phyloP scores from a whole-genome alignment of 192 early-diverging fungal genomes.

The Allomyces arbusculus region DNA sequence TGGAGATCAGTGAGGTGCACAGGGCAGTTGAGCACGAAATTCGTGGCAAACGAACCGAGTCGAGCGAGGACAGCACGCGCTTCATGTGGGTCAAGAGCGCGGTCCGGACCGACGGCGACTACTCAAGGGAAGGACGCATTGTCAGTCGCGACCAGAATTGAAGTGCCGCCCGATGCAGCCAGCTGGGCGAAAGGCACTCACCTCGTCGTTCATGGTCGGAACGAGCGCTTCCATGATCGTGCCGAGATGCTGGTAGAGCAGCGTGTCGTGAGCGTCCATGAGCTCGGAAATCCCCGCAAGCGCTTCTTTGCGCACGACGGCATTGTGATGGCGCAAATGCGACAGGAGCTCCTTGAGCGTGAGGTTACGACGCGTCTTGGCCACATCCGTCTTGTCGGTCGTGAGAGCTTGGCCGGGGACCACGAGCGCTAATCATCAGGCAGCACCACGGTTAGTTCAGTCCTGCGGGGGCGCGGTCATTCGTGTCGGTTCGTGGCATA shows the following conservation, averaged over 20 bases:
- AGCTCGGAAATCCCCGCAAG: constrained; percentile 22
- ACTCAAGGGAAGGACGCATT: too few species aligned
- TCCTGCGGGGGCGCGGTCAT: background rate
- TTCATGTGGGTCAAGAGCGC: too few species aligned
- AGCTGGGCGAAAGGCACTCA: background rate
- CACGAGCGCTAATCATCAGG: constrained; percentile 16
- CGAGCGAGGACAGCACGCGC: too few species aligned
- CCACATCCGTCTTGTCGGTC: constrained; percentile 46
- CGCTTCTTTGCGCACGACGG: constrained; percentile 25
- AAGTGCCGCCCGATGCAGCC: background rate
- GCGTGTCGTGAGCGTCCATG: constrained; percentile 12
- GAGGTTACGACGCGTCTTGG: constrained; percentile 56
- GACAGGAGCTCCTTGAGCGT: constrained; percentile 51
- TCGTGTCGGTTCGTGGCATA: background rate
- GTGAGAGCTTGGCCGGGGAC: constrained; percentile 59
- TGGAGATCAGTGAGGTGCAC: too few species aligned
- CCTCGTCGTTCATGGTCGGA: constrained; percentile 22
- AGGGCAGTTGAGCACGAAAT: too few species aligned
- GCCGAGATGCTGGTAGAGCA: constrained; percentile 19
- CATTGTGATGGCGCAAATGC: constrained; percentile 60
- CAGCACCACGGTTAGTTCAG: background rate
- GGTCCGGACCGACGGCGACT: too few species aligned
- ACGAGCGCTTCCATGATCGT: constrained; percentile 18
- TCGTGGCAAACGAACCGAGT: too few species aligned
- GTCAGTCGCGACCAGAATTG: too few species aligned